Evolutionary conservation across 768 basidiomycete genomes (phyloP).

Genomic region (Mycena rebaudengoi): DNA sequence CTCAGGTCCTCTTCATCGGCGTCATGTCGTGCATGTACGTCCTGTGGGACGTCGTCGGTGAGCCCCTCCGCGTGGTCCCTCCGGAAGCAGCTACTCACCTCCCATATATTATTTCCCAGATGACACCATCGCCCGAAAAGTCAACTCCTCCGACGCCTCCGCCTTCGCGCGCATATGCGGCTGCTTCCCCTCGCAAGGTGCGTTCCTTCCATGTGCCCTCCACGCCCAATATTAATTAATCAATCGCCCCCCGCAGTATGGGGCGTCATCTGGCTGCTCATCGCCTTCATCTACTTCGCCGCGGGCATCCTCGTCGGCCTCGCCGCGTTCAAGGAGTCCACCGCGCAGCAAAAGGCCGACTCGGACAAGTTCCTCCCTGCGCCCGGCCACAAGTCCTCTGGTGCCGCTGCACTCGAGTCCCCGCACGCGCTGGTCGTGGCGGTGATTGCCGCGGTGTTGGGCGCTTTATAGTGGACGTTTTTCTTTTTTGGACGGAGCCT

Average conservation of each 20-base stretch:
- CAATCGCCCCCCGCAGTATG: slow-evolving; percentile 79
- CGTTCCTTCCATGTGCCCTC: neutral
- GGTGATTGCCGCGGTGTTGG: slow-evolving; percentile 26
- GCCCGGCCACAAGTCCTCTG: slow-evolving; percentile 59
- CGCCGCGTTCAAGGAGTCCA: slow-evolving; percentile 80
- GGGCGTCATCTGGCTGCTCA: slow-evolving; percentile 89
- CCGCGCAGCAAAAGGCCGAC: slow-evolving; percentile 57
- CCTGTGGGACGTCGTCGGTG: slow-evolving; percentile 88
- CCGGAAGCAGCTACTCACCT: neutral
- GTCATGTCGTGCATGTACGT: slow-evolving; percentile 89
- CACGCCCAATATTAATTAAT: slow-evolving; percentile 8
- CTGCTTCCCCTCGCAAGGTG: slow-evolving; percentile 85
- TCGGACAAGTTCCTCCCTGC: slow-evolving; percentile 65
- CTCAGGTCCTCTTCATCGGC: slow-evolving; percentile 83
- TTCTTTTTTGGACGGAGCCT: neutral
- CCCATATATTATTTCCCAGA: slow-evolving; percentile 65
- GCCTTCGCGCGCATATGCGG: slow-evolving; percentile 87
- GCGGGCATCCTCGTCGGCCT: slow-evolving; percentile 81
- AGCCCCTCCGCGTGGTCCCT: slow-evolving; percentile 28
- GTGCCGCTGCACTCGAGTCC: slow-evolving; percentile 40
- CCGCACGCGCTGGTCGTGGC: slow-evolving; percentile 33
- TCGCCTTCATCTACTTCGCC: slow-evolving; percentile 78
- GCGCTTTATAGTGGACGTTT: neutral
- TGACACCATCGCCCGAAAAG: slow-evolving; percentile 84
- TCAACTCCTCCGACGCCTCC: slow-evolving; percentile 88